Evolutionary conservation across 2,329 filamentous ascomycete species (phyloP).

Genomic region (Truncatella angustata): DNA sequence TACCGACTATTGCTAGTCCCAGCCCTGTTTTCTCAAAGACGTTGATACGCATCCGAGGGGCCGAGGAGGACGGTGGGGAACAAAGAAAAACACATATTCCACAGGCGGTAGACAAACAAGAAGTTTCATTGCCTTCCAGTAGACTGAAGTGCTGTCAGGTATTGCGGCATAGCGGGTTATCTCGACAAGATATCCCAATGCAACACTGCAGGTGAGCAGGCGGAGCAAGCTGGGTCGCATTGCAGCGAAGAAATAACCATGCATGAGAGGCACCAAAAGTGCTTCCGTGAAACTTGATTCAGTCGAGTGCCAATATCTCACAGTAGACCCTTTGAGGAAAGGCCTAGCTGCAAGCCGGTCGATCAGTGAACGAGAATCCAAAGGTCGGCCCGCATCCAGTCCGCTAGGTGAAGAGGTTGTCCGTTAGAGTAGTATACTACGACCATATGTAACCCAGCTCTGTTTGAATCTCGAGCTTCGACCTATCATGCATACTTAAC

Average conservation of each 20-base stretch:
- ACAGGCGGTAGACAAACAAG: too few relatives aligned
- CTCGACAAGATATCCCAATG: background rate
- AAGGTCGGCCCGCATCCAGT: background rate
- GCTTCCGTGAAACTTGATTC: background rate
- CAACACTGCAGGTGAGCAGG: background rate
- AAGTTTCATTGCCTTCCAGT: too few relatives aligned
- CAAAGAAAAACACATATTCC: too few relatives aligned
- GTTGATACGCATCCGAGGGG: too few relatives aligned
- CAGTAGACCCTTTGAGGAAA: background rate
- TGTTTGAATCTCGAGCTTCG: background rate
- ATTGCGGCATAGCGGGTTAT: too few relatives aligned
- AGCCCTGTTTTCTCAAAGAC: too few relatives aligned
- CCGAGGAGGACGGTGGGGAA: too few relatives aligned
- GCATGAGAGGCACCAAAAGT: too few relatives aligned
- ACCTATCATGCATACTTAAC: background rate
- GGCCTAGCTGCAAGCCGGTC: constrained; percentile 3
- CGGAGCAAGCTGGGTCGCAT: background rate
- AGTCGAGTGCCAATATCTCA: background rate
- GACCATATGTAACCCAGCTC: background rate
- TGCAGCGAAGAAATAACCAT: too few relatives aligned
- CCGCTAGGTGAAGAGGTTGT: background rate
- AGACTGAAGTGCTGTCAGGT: too few relatives aligned
- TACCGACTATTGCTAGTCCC: too few relatives aligned
- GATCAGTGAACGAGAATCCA: background rate
- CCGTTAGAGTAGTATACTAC: background rate